phyloP scores from a whole-genome alignment of 345 rosid genomes.

The Rhodomyrtus tomentosa region DNA sequence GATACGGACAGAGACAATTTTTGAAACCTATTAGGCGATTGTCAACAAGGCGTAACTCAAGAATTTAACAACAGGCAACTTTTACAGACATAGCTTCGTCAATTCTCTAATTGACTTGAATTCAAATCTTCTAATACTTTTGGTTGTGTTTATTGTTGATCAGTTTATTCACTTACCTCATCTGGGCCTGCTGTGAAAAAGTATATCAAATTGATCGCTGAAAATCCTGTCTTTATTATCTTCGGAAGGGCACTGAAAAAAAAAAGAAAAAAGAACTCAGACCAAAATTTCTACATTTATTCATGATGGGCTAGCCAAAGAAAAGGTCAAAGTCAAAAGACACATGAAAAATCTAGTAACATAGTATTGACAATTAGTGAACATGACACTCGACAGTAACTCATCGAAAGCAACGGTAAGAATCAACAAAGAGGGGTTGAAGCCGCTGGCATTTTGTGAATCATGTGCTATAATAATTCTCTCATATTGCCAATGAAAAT shows the following conservation, averaged over 20 bases:
- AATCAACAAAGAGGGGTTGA: neutral
- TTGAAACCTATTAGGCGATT: neutral
- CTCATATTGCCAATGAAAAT: neutral
- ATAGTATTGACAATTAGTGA: neutral
- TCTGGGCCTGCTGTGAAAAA: conserved; percentile 98
- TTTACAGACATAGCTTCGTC: neutral
- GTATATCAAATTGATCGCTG: conserved; percentile 92
- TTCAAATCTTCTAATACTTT: neutral
- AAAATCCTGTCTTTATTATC: conserved; percentile 95
- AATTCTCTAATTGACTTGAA: neutral
- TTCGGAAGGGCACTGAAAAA: conserved; percentile 79
- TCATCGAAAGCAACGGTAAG: neutral
- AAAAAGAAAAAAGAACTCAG: conserved; percentile 2
- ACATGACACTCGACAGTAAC: neutral
- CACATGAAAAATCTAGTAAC: neutral
- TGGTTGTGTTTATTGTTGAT: neutral
- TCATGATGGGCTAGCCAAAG: neutral
- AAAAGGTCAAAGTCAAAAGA: neutral
- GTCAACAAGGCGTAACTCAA: neutral
- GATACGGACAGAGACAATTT: neutral
- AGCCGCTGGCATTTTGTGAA: neutral
- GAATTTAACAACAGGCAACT: neutral
- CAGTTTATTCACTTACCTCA: conserved; percentile 42
- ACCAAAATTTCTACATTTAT: neutral
- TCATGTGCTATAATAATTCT: neutral